A percentile compares a stretch with the other conserved stretches of the same genome.
These are phyloP conservation scores for Diaporthe longicolla DNA, from an alignment of 2,329 filamentous ascomycete genomes.

Conservation along the genomic window DNA sequence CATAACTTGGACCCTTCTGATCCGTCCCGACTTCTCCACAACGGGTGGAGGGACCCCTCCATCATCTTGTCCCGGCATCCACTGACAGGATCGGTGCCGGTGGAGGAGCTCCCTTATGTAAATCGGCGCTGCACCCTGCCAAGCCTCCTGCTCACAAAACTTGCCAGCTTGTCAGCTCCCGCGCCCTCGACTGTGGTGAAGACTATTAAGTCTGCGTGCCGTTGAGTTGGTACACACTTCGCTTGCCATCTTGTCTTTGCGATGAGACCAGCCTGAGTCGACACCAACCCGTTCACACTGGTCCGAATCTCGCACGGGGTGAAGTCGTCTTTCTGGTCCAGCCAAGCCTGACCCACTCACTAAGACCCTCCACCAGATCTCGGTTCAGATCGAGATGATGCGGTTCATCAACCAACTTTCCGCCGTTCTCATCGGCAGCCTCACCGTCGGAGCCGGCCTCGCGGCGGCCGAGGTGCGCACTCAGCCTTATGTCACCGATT, in stretches of 20 bases:
- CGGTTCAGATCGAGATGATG: conserved; percentile 26
- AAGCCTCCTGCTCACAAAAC: conserved; percentile 9
- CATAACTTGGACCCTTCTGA: conserved; percentile 9
- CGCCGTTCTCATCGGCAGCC: conserved; percentile 37
- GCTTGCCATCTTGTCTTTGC: conserved; percentile 11
- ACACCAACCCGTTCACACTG: conserved; percentile 15
- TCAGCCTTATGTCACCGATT: conserved; percentile 39
- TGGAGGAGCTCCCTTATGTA: conserved; percentile 25
- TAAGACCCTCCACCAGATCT: background rate
- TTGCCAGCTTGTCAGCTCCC: conserved; percentile 16
- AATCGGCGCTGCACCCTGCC: conserved; percentile 26
- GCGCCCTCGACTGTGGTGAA: background rate
- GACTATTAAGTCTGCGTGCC: conserved; percentile 24
- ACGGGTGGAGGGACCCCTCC: conserved; percentile 30
- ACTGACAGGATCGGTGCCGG: conserved; percentile 24
- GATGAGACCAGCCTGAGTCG: conserved; percentile 37
- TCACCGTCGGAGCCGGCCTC: conserved; percentile 40
- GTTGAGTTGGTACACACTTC: background rate
- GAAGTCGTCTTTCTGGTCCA: conserved; percentile 27
- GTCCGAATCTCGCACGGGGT: conserved; percentile 8
- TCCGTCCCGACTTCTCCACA: conserved; percentile 22
- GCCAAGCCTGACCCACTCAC: conserved; percentile 20
- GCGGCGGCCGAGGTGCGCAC: conserved; percentile 39
- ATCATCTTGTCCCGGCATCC: conserved; percentile 30
- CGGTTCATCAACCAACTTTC: conserved; percentile 26